A percentile compares a stretch with the other conserved stretches of the same genome.
Evolutionary conservation across 1,284 basidiomycete species (phyloP).

Genomic region (Fistulinella cinereoalba): DNA sequence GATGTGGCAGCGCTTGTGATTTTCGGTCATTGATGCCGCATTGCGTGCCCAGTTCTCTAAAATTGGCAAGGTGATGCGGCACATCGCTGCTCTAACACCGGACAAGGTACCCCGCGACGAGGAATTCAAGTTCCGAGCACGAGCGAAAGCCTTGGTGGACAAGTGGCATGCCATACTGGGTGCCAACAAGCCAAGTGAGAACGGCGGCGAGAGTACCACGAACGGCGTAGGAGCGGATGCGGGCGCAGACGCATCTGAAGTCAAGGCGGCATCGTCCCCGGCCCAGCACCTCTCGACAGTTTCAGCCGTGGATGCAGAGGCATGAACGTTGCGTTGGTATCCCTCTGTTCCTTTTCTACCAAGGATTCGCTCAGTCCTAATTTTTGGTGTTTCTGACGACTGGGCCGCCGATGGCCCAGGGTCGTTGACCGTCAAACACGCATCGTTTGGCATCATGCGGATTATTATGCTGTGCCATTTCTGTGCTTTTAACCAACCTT

Average conservation of each 20-base stretch:
- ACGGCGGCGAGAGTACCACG: slow-evolving; percentile 33
- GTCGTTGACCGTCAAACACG: slow-evolving; percentile 15
- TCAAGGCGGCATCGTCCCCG: slow-evolving; percentile 24
- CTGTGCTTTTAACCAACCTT: slow-evolving; percentile 16
- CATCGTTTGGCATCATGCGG: slow-evolving; percentile 21
- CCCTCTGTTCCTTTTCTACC: slow-evolving; percentile 4
- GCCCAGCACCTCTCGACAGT: slow-evolving; percentile 27
- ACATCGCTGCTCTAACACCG: slow-evolving; percentile 70
- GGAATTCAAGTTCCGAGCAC: slow-evolving; percentile 83
- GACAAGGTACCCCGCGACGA: slow-evolving; percentile 78
- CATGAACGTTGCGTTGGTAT: slow-evolving; percentile 24
- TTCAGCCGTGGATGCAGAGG: slow-evolving; percentile 44
- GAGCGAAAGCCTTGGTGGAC: slow-evolving; percentile 71
- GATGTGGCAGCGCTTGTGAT: slow-evolving; percentile 17
- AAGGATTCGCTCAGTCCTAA: slow-evolving; percentile 10
- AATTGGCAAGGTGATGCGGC: slow-evolving; percentile 98
- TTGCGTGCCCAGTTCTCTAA: slow-evolving; percentile 72
- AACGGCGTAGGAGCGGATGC: slow-evolving; percentile 29
- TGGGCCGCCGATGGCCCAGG: slow-evolving; percentile 4
- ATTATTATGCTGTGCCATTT: slow-evolving; percentile 25
- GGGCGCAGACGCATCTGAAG: slow-evolving; percentile 22
- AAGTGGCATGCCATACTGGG: slow-evolving; percentile 69
- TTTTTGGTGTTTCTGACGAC: slow-evolving; percentile 20
- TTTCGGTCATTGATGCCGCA: slow-evolving; percentile 16
- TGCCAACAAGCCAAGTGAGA: slow-evolving; percentile 43